Evolutionary conservation across 1,284 basidiomycete genomes (phyloP).

Genomic region (Takashimella tepidaria): DNA sequence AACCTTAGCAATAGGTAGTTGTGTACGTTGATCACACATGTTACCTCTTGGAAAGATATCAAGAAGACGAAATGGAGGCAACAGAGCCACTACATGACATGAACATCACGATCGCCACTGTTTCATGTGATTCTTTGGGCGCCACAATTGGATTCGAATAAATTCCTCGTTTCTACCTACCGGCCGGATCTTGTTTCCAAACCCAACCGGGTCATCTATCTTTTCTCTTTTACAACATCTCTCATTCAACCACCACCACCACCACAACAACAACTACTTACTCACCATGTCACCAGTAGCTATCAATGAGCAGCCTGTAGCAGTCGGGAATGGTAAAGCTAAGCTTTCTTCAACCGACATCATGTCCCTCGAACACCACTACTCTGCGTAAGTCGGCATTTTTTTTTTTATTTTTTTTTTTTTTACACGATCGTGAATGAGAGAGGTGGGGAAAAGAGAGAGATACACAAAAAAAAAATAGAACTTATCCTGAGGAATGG

Average conservation of each 20-base stretch:
- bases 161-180: not conserved
- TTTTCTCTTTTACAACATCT: not conserved
- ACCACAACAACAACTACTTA: not conserved
- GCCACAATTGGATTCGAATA: too few relatives aligned
- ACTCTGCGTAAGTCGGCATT: conserved; percentile 46
- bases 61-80: too few relatives aligned
- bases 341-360: conserved; percentile 56
- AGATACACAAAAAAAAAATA: too few relatives aligned
- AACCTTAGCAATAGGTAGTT: too few relatives aligned
- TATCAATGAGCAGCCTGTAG: conserved; percentile 69
- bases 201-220: not conserved
- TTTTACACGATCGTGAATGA: too few relatives aligned
- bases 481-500: too few relatives aligned
- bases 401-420: too few relatives aligned
- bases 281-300: conserved; percentile 29
- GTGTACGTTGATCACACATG: too few relatives aligned
- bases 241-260: not conserved
- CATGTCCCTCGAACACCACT: conserved; percentile 73
- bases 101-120: not conserved
- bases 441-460: too few relatives aligned
- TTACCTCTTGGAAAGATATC: too few relatives aligned
- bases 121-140: not conserved
- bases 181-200: not conserved
- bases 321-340: conserved; percentile 25
- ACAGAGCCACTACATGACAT: too few relatives aligned